Percentiles rank a stretch among this genome's conserved stretches.
Evolutionary conservation across 2,329 filamentous ascomycete species (phyloP).

Genomic region (Fusarium floridanum): DNA sequence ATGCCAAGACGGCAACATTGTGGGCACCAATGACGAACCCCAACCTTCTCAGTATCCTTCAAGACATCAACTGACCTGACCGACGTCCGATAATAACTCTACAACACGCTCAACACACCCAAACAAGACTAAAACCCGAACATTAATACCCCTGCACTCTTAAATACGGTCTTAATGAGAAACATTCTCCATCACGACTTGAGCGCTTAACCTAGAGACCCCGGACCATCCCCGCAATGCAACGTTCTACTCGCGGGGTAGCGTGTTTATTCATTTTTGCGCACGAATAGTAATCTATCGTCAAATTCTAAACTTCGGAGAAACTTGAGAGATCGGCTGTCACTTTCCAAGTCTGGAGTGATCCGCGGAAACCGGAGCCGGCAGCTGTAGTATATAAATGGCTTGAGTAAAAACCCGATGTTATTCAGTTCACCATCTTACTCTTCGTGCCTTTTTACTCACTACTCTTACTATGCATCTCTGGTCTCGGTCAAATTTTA

Average conservation of each 20-base stretch:
- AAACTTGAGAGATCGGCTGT: not conserved
- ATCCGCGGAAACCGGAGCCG: not conserved
- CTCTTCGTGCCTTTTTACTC: not conserved
- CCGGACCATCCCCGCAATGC: not conserved
- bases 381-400: not conserved
- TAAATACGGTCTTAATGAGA: not conserved
- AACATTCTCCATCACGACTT: not conserved
- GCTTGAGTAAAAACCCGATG: not conserved
- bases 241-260: conserved; percentile 18
- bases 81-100: not conserved
- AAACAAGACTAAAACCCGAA: not conserved
- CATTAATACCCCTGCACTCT: not conserved
- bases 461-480: conserved; percentile 9
- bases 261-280: not conserved
- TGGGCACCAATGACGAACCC: not conserved
- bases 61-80: not conserved
- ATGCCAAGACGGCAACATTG: not conserved
- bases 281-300: conserved; percentile 23
- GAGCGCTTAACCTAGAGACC: not conserved
- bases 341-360: not conserved
- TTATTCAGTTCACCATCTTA: not conserved
- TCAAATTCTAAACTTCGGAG: not conserved
- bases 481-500: not conserved
- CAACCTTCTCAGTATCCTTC: not conserved
- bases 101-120: not conserved